These are phyloP conservation scores for Daldinia decipiens DNA, from an alignment of 495 filamentous ascomycete genomes.

Conservation along the genomic window DNA sequence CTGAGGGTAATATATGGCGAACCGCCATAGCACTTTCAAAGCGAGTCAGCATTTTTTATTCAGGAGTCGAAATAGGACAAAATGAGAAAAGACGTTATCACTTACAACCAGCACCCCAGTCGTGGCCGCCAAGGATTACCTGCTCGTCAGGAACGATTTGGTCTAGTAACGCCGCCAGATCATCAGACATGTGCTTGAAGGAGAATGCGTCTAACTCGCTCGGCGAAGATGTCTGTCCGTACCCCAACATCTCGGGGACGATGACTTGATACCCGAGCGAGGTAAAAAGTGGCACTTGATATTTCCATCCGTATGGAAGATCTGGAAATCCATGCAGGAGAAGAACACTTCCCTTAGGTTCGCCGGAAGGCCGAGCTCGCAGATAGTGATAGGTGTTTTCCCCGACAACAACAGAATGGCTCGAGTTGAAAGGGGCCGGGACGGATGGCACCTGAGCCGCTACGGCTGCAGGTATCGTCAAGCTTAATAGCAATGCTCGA, in stretches of 20 bases:
- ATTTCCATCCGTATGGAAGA: conserved; percentile 75
- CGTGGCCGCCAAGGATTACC: not conserved
- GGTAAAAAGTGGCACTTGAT: conserved; percentile 70
- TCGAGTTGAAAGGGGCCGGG: conserved; percentile 1
- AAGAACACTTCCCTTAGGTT: conserved; percentile 63
- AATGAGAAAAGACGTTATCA: not conserved
- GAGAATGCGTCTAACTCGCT: conserved; percentile 67
- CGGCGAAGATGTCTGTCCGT: conserved; percentile 74
- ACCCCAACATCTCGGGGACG: conserved; percentile 71
- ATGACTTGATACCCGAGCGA: conserved; percentile 1
- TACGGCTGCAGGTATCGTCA: not conserved
- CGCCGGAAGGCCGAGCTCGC: conserved; percentile 62
- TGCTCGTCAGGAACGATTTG: not conserved
- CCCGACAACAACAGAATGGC: conserved; percentile 21
- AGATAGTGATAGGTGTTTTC: conserved; percentile 71
- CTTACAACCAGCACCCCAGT: conserved; percentile 3
- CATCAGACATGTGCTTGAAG: conserved; percentile 72
- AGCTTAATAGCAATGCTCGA: not conserved
- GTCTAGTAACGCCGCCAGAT: conserved; percentile 63
- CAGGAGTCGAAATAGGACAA: not conserved
- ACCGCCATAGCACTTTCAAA: not conserved
- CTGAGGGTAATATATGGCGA: not conserved
- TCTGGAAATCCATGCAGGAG: conserved; percentile 66
- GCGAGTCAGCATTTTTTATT: not conserved
- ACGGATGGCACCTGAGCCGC: not conserved